These are phyloP conservation scores for Larix kaempferi DNA, from an alignment of 75 land plant genomes.

Conservation along the genomic window DNA sequence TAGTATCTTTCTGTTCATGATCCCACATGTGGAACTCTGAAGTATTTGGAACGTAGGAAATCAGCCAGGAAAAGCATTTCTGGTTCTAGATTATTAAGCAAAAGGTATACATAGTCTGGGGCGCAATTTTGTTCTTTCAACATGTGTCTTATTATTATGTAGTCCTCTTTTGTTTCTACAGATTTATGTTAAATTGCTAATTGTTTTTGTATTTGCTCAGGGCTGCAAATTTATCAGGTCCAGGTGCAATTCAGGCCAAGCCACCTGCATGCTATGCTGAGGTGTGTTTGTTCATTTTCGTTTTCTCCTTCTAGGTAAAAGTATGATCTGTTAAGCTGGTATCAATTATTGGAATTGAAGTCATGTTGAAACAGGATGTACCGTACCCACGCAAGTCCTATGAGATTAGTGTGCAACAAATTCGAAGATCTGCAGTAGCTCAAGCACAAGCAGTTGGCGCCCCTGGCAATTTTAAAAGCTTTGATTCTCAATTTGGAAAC, in stretches of 20 bases:
- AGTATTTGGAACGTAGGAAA: too few relatives aligned
- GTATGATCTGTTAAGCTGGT: neutral
- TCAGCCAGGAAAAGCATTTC: too few relatives aligned
- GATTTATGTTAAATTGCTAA: too few relatives aligned
- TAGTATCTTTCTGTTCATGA: too few relatives aligned
- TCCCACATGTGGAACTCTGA: too few relatives aligned
- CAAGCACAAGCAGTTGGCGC: constrained; percentile 62
- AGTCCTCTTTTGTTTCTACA: too few relatives aligned
- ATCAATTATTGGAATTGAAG: neutral
- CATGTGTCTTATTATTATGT: too few relatives aligned
- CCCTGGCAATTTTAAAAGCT: constrained; percentile 49
- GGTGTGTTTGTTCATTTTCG: constrained; percentile 4
- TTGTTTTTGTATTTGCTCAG: neutral
- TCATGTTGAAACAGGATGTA: constrained; percentile 7
- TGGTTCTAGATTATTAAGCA: too few relatives aligned
- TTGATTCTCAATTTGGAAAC: constrained; percentile 68
- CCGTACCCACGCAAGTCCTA: neutral
- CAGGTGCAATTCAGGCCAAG: neutral
- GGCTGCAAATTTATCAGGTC: neutral
- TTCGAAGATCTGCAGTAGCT: constrained; percentile 40
- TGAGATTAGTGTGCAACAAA: constrained; percentile 38
- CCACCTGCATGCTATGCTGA: neutral
- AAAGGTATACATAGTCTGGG: too few relatives aligned
- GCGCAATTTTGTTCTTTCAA: too few relatives aligned
- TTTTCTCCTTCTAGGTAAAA: neutral